Evolutionary conservation across 495 filamentous ascomycete genomes (phyloP).

Genomic region (Hyaloscypha bicolor): DNA sequence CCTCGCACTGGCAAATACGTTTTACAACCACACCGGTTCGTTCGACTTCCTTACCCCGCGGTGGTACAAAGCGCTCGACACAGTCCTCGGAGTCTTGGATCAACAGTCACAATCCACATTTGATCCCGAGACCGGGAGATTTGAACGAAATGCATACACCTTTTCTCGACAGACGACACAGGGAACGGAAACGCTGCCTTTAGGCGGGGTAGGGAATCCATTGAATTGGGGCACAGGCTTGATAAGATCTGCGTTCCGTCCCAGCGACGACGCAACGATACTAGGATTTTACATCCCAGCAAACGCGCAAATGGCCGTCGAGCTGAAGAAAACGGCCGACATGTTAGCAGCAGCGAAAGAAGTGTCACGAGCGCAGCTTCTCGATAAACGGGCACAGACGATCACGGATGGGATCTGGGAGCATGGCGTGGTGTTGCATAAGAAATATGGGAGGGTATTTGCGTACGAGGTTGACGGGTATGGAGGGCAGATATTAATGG

Average conservation of each 20-base stretch:
- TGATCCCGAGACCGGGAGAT: slow-evolving; percentile 61
- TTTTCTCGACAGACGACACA: slow-evolving; percentile 79
- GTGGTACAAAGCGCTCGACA: slow-evolving; percentile 81
- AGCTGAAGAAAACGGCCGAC: slow-evolving; percentile 75
- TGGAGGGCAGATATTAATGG: slow-evolving; percentile 89
- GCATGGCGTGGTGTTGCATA: slow-evolving; percentile 85
- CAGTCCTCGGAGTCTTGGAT: slow-evolving; percentile 70
- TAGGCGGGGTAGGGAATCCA: slow-evolving; percentile 86
- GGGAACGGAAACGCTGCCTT: slow-evolving; percentile 88
- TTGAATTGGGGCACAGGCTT: slow-evolving; percentile 82
- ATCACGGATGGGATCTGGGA: slow-evolving; percentile 82
- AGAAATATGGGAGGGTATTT: slow-evolving; percentile 85
- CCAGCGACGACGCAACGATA: slow-evolving; percentile 97
- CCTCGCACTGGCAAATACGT: slow-evolving; percentile 82
- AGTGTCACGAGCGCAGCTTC: slow-evolving; percentile 48
- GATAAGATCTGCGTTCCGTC: slow-evolving; percentile 89
- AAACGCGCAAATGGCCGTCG: slow-evolving; percentile 94
- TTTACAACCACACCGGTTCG: slow-evolving; percentile 77
- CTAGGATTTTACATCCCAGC: slow-evolving; percentile 94
- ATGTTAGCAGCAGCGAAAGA: slow-evolving; percentile 62
- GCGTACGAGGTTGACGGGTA: slow-evolving; percentile 98
- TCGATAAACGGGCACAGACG: slow-evolving; percentile 63
- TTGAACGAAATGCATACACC: slow-evolving; percentile 74
- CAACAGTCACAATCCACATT: slow-evolving; percentile 83
- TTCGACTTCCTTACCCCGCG: slow-evolving; percentile 74